phyloP scores from a whole-genome alignment of 106 monocot species.

The Apostasia shenzhenica region DNA sequence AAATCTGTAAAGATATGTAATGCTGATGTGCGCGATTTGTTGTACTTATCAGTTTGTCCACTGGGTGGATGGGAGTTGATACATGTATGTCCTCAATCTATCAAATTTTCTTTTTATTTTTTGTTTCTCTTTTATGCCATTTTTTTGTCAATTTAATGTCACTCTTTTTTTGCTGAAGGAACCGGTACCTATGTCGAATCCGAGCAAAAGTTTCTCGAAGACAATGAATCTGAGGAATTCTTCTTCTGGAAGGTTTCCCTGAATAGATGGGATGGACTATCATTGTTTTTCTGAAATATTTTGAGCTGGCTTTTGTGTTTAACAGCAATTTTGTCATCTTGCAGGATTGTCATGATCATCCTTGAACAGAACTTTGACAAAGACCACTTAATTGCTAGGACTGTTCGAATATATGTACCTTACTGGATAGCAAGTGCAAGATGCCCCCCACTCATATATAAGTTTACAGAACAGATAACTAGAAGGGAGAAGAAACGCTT shows the following conservation, averaged over 20 bases:
- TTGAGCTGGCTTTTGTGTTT: neutral
- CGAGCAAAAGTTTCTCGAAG: conserved; percentile 44
- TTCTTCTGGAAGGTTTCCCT: conserved; percentile 65
- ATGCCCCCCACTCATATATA: conserved; percentile 74
- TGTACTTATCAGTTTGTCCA: conserved; percentile 75
- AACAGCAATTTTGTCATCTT: conserved; percentile 4
- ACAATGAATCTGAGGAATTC: conserved; percentile 53
- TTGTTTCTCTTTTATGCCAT: neutral
- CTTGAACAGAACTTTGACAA: conserved; percentile 74
- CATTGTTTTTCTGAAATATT: conserved; percentile 5
- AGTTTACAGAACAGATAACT: conserved; percentile 37
- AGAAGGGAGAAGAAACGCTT: conserved; percentile 40
- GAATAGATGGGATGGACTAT: neutral
- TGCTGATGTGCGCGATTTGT: conserved; percentile 61
- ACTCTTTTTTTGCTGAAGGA: conserved; percentile 39
- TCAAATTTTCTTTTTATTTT: neutral
- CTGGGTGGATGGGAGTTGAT: conserved; percentile 65
- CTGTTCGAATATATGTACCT: conserved; percentile 71
- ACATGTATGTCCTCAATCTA: conserved; percentile 44
- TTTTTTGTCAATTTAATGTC: conserved; percentile 4
- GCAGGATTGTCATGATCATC: conserved; percentile 76
- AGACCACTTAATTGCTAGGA: conserved; percentile 37
- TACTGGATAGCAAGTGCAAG: conserved; percentile 85
- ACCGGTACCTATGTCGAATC: conserved; percentile 67
- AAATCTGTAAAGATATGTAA: conserved; percentile 60